Evolutionary conservation across 306 rosid species (phyloP).

Genomic region (Cucurbita argyrosperma): DNA sequence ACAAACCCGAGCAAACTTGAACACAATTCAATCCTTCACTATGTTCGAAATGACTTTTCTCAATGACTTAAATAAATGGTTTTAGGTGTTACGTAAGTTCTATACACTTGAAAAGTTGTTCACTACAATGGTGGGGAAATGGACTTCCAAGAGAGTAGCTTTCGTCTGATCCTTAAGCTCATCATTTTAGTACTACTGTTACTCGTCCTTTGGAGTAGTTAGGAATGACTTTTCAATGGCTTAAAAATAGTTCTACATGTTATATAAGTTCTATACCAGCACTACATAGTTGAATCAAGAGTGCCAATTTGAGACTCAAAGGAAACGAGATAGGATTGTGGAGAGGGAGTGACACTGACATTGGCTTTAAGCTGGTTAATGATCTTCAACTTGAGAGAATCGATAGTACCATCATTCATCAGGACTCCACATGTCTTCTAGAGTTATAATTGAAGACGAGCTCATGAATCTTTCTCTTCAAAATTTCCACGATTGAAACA

Average conservation of each 20-base stretch:
- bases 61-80: too few relatives aligned
- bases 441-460: slow-evolving; percentile 57
- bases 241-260: too few relatives aligned
- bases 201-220: too few relatives aligned
- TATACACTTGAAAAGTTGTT: too few relatives aligned
- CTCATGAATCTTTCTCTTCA: slow-evolving; percentile 22
- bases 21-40: background rate
- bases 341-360: slow-evolving; percentile 17
- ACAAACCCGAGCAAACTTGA: background rate
- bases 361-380: slow-evolving; percentile 97
- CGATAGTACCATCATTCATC: slow-evolving; percentile 94
- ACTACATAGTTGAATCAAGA: background rate
- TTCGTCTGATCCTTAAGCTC: too few relatives aligned
- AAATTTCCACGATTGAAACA: background rate
- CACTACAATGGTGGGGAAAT: too few relatives aligned
- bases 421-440: slow-evolving; percentile 80
- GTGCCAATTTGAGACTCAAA: too few relatives aligned
- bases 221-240: background rate
- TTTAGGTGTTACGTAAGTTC: too few relatives aligned
- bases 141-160: too few relatives aligned
- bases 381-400: slow-evolving; percentile 84
- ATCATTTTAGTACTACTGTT: too few relatives aligned
- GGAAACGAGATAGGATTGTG: background rate
- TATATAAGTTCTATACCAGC: background rate
- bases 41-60: too few relatives aligned